These are phyloP conservation scores for Nakataea oryzae DNA, from an alignment of 2,329 filamentous ascomycete genomes.

Conservation along the genomic window DNA sequence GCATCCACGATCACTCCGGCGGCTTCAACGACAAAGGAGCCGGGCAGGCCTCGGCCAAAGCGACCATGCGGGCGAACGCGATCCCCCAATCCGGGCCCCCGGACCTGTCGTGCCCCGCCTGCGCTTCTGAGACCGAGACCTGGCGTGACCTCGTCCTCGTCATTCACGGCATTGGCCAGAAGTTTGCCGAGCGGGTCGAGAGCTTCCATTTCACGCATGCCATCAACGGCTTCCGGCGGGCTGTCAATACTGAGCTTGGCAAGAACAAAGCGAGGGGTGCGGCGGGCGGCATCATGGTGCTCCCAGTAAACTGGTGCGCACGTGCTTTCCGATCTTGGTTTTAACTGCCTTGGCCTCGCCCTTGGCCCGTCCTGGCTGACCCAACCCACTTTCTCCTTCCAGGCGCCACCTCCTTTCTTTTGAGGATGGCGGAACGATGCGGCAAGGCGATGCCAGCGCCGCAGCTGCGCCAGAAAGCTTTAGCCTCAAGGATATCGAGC, in stretches of 20 bases:
- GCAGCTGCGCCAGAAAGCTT: slow-evolving; percentile 49
- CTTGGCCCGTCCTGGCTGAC: not conserved
- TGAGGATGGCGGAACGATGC: slow-evolving; percentile 62
- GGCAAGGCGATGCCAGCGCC: slow-evolving; percentile 29
- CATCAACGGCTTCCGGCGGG: slow-evolving; percentile 79
- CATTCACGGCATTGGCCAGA: slow-evolving; percentile 93
- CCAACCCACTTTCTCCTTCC: not conserved
- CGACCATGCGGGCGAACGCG: not conserved
- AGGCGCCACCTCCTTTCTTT: slow-evolving; percentile 69
- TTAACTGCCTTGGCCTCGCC: too few relatives aligned
- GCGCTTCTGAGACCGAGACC: slow-evolving; percentile 50
- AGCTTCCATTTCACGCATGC: slow-evolving; percentile 96
- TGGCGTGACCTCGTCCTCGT: slow-evolving; percentile 78
- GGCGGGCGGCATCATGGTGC: slow-evolving; percentile 68
- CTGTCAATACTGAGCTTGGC: slow-evolving; percentile 75
- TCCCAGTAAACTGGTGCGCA: slow-evolving; percentile 75
- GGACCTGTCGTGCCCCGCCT: slow-evolving; percentile 38
- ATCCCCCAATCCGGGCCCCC: not conserved
- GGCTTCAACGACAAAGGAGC: slow-evolving; percentile 11
- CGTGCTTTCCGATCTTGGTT: not conserved
- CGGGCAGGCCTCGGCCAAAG: slow-evolving; percentile 11
- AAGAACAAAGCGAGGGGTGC: slow-evolving; percentile 34
- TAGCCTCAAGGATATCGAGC: slow-evolving; percentile 79
- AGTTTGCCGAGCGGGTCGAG: slow-evolving; percentile 87
- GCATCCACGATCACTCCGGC: slow-evolving; percentile 42